A percentile compares a stretch with the other conserved stretches of the same genome.
phyloP scores from a whole-genome alignment of 192 early-diverging fungal genomes.

The Podila horticola region DNA sequence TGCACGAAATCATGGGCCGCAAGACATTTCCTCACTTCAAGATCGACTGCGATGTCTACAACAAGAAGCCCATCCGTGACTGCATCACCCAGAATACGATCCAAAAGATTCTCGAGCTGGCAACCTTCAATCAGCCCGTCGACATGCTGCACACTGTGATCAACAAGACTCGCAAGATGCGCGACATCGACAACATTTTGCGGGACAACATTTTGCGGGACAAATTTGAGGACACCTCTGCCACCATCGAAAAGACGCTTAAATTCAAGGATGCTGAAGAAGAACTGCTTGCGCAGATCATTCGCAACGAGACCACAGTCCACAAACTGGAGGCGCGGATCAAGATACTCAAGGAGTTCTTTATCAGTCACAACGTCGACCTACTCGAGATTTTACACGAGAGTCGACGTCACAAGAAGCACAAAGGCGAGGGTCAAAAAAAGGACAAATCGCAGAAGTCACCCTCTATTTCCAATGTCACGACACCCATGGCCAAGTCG shows the following conservation, averaged over 20 bases:
- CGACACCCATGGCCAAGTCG: too few species aligned
- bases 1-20: constrained; percentile 10
- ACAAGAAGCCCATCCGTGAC: constrained; percentile 7
- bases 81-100: constrained; percentile 23
- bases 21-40: background rate
- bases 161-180: constrained; percentile 15
- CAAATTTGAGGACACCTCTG: background rate
- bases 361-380: too few species aligned
- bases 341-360: too few species aligned
- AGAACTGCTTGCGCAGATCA: too few species aligned
- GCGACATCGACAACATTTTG: constrained; percentile 7
- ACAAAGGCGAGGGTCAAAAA: background rate
- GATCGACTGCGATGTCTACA: constrained; percentile 15
- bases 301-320: too few species aligned
- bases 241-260: background rate
- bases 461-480: too few species aligned
- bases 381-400: background rate
- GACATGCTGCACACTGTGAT: background rate
- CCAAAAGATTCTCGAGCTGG: constrained; percentile 4
- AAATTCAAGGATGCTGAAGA: too few species aligned
- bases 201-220: constrained; percentile 5
- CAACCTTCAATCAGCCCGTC: constrained; percentile 3
- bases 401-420: too few species aligned
- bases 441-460: background rate
- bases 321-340: too few species aligned